Percentiles rank a stretch among this genome's conserved stretches.
phyloP scores from a whole-genome alignment of 345 rosid genomes.

The Brassica incana region DNA sequence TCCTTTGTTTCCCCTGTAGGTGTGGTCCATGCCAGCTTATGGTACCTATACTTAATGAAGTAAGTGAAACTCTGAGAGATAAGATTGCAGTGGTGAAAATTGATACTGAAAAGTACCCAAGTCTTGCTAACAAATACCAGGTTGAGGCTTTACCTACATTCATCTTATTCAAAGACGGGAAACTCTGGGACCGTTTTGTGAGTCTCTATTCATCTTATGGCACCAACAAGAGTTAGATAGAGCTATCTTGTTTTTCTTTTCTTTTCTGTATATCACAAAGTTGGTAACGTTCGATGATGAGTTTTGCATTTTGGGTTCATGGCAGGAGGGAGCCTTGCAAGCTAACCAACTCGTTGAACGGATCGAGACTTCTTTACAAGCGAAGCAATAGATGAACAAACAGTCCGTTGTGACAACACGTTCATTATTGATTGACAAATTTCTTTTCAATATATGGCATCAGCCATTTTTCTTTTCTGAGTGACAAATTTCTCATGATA shows the following conservation, averaged over 20 bases:
- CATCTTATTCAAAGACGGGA: constrained; percentile 80
- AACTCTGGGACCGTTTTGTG: constrained; percentile 85
- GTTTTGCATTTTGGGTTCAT: constrained; percentile 2
- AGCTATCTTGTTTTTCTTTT: neutral
- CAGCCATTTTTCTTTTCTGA: neutral
- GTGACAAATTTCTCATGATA: neutral
- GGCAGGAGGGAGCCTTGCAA: constrained; percentile 80
- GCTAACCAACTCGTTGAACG: constrained; percentile 67
- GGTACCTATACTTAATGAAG: constrained; percentile 82
- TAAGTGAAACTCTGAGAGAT: constrained; percentile 63
- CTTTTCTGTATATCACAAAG: neutral
- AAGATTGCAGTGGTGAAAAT: constrained; percentile 75
- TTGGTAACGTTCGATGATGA: neutral
- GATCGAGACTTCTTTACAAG: constrained; percentile 62
- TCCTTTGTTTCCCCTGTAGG: constrained; percentile 46
- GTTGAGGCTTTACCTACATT: constrained; percentile 88
- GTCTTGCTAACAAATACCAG: constrained; percentile 66
- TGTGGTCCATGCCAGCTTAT: constrained; percentile 96
- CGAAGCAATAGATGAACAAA: constrained; percentile 53
- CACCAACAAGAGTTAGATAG: neutral
- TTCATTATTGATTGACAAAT: neutral
- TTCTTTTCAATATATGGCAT: neutral
- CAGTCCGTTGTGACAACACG: neutral
- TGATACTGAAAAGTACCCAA: constrained; percentile 90
- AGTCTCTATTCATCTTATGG: constrained; percentile 38